A percentile compares a stretch with the other conserved stretches of the same genome.
These are phyloP conservation scores for Globisporangium megalacanthum DNA, from an alignment of 352 stramenopile species.

Conservation along the genomic window DNA sequence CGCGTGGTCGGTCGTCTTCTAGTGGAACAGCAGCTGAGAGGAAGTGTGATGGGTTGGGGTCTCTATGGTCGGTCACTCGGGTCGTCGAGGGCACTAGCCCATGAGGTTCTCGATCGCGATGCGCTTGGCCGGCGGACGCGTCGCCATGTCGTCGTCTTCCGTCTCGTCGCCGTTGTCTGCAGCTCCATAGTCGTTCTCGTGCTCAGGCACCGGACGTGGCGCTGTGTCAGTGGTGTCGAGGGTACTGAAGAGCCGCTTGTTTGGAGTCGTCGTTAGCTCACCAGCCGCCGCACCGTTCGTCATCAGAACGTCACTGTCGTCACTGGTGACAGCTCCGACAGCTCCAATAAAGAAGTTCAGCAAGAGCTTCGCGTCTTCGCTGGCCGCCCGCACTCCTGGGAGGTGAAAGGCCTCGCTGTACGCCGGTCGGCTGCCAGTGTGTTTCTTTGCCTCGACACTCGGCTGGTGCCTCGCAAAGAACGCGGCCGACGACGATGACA, in stretches of 20 bases:
- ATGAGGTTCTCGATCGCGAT: constrained; percentile 35
- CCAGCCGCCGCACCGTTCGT: too few species aligned
- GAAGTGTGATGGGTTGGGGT: constrained; percentile 1
- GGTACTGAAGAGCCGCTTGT: constrained; percentile 53
- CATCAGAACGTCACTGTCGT: too few species aligned
- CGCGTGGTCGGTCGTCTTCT: not conserved
- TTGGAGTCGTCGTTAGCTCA: too few species aligned
- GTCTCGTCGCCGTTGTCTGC: constrained; percentile 2
- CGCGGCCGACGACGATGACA: too few species aligned
- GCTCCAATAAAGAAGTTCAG: constrained; percentile 75
- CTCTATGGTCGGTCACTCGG: constrained; percentile 2
- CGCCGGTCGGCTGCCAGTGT: constrained; percentile 4
- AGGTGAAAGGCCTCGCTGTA: not conserved
- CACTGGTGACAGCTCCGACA: too few species aligned
- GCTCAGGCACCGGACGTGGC: too few species aligned
- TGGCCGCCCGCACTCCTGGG: constrained; percentile 32
- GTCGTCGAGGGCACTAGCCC: constrained; percentile 15
- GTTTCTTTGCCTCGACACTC: constrained; percentile 20
- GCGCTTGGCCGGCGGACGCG: constrained; percentile 30
- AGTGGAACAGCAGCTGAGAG: constrained; percentile 1
- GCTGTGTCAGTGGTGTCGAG: too few species aligned
- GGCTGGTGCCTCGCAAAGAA: constrained; percentile 5
- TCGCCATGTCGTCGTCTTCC: constrained; percentile 5
- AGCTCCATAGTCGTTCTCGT: too few species aligned
- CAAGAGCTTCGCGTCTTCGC: constrained; percentile 69